phyloP scores from a whole-genome alignment of 768 basidiomycete species.

The Mycena latifolia region DNA sequence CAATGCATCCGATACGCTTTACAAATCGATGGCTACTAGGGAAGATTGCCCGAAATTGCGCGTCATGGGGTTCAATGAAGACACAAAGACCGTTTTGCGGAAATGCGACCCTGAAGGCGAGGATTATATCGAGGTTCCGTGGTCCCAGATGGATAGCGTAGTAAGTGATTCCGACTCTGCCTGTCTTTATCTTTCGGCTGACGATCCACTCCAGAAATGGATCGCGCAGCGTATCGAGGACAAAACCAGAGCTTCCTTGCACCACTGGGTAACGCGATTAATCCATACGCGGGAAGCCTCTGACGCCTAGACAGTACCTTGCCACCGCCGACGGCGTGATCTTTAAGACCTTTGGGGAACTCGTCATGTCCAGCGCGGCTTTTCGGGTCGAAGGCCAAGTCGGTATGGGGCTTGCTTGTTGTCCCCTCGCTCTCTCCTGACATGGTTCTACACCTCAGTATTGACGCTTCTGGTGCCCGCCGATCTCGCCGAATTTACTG shows the following conservation, averaged over 20 bases:
- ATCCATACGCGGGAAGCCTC: not conserved
- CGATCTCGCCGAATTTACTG: constrained; percentile 13
- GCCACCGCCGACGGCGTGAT: constrained; percentile 26
- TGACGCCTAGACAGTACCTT: constrained; percentile 11
- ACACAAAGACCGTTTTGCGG: constrained; percentile 24
- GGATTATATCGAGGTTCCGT: constrained; percentile 25
- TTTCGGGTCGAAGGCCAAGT: constrained; percentile 22
- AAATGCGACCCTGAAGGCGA: constrained; percentile 7
- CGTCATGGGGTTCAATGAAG: constrained; percentile 24
- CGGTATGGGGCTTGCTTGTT: not conserved
- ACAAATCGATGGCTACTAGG: constrained; percentile 5
- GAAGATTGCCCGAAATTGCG: constrained; percentile 10
- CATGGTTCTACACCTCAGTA: not conserved
- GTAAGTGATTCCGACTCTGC: not conserved
- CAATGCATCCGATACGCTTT: constrained; percentile 15
- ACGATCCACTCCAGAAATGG: constrained; percentile 18
- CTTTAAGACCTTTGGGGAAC: constrained; percentile 23
- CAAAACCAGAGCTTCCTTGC: constrained; percentile 14
- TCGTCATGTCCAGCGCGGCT: constrained; percentile 7
- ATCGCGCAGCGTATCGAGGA: constrained; percentile 28
- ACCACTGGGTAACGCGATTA: constrained; percentile 19
- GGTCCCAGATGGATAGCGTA: constrained; percentile 23
- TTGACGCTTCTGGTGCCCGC: constrained; percentile 24
- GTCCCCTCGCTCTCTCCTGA: not conserved
- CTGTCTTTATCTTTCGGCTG: not conserved